Evolutionary conservation across 805 yeast genomes (phyloP), one percentile per base, ranked within the genome.

Genomic region (Candida loeiensis): DNA sequence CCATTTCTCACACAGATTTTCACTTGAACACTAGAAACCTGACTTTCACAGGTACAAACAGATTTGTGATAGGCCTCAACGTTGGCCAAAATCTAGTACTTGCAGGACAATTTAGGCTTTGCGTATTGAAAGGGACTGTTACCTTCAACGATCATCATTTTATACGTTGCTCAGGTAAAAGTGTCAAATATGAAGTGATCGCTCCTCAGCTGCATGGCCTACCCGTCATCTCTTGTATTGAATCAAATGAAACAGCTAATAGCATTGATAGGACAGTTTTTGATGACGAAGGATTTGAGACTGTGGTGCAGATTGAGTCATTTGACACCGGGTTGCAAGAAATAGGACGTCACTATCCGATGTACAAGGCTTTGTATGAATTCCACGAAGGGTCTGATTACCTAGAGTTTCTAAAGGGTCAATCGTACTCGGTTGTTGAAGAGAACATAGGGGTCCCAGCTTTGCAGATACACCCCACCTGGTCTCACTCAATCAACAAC

Each of bases 291-390:
- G 21, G 13, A 6, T 30, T 17, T 13, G 21, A 30, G 9, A 28
- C 79, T 0, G 71, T 77, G 1, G 45, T 68, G 2, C 62, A 62
- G 40, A 31, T 79, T 1, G 44, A 48, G 1, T 68, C 63, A 42
- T 42, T 60, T 5, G 43, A 39, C 9, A 66, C 74, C 3, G 82
- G 82, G 0, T 46, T 79, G 9, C 75, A 73, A 36, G 47, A 56
- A 4, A 58, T 79, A 2, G 75, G 75, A 0, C 36, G 44, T 0
- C 51, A 74, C 18, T 65, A 66, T 43, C 67, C 79, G 0, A 69
- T 74, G 15, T 63, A 76, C 47, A 74, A 70, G 50, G 64, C 67
- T 19, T 47, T 73, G 22, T 61, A 74, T 47, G 65, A 49, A 22
- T 6, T 18, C 15, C 27, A 16, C 17, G 24, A 17, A 17, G 18